A percentile compares a stretch with the other conserved stretches of the same genome.
Evolutionary conservation across 2,329 filamentous ascomycete species (phyloP).

Genomic region (Aschersonia sp.): DNA sequence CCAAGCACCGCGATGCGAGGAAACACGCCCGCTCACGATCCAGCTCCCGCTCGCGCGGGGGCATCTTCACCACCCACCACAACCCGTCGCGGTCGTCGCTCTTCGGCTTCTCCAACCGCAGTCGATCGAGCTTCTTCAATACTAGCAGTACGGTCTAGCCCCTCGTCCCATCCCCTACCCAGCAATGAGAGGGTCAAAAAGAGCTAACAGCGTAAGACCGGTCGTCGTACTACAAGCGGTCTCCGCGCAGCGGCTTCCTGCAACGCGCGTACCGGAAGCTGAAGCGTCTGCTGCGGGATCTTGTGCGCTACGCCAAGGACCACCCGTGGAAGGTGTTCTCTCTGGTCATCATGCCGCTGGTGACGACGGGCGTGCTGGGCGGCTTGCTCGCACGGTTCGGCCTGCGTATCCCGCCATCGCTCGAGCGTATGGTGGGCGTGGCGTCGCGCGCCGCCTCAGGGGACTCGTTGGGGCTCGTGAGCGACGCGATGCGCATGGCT

Average conservation of each 20-base stretch:
- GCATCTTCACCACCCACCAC: no score
- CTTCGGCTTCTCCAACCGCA: no score
- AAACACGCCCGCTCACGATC: no score
- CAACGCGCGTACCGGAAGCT: conserved; percentile 60
- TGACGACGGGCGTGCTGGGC: conserved; percentile 70
- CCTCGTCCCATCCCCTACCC: not conserved
- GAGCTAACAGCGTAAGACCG: no score
- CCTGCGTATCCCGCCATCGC: conserved; percentile 52
- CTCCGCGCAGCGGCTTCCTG: conserved; percentile 68
- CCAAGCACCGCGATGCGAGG: no score
- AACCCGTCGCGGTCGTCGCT: no score
- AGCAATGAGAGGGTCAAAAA: no score
- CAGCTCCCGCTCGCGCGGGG: no score
- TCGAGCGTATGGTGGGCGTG: conserved; percentile 44
- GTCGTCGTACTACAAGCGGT: conserved; percentile 62
- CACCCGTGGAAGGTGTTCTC: conserved; percentile 82
- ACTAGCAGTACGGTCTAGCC: no score
- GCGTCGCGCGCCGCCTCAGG: conserved; percentile 34
- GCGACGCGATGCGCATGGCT: conserved; percentile 42
- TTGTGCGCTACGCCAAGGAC: conserved; percentile 66
- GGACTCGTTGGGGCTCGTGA: conserved; percentile 32
- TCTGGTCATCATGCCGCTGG: conserved; percentile 73
- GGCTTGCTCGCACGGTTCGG: conserved; percentile 70
- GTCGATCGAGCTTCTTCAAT: no score
- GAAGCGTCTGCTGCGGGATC: conserved; percentile 64